Evolutionary conservation across 768 basidiomycete species (phyloP).

Genomic region (Leucocoprinus sp.): DNA sequence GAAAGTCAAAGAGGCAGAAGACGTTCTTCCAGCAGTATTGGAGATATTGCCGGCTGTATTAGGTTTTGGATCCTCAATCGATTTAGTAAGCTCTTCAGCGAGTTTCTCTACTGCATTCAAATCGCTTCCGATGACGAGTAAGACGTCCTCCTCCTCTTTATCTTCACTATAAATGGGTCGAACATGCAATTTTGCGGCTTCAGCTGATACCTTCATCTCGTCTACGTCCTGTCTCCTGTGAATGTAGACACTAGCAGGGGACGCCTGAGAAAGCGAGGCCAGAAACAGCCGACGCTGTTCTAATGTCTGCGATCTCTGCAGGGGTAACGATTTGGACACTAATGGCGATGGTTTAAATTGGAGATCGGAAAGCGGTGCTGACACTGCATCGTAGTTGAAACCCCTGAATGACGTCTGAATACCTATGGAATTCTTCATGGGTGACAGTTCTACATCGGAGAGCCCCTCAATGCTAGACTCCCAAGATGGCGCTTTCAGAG

Average conservation of each 20-base stretch:
- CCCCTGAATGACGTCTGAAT: constrained; percentile 10
- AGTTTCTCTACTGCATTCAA: constrained; percentile 36
- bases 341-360: constrained; percentile 14
- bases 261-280: constrained; percentile 31
- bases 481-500: constrained; percentile 43
- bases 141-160: constrained; percentile 29
- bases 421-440: constrained; percentile 14
- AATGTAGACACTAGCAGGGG: constrained; percentile 41
- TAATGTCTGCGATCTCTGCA: constrained; percentile 42
- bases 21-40: constrained; percentile 8
- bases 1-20: constrained; percentile 16
- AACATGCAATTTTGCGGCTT: constrained; percentile 34
- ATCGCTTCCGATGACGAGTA: constrained; percentile 48
- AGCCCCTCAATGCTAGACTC: constrained; percentile 28
- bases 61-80: constrained; percentile 16
- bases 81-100: constrained; percentile 24
- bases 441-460: constrained; percentile 15
- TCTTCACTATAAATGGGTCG: constrained; percentile 31
- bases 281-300: constrained; percentile 46
- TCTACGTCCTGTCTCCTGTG: constrained; percentile 38
- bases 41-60: constrained; percentile 9
- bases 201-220: constrained; percentile 31
- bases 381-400: neutral
- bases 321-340: constrained; percentile 18
- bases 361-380: constrained; percentile 10